phyloP scores from a whole-genome alignment of 805 yeast genomes.

The Teunomyces tritomae region DNA sequence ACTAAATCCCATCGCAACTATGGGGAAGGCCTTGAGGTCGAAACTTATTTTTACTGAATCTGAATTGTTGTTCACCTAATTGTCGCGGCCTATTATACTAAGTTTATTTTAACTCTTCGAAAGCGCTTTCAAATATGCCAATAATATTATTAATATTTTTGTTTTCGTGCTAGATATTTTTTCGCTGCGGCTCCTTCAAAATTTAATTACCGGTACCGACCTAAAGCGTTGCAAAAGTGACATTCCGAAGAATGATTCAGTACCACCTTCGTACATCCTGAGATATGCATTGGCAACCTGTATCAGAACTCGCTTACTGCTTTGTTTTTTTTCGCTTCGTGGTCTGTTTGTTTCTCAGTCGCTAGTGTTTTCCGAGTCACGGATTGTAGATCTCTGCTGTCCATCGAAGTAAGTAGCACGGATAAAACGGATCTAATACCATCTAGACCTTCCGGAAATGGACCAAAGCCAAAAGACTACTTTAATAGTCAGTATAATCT shows the following conservation, averaged over 20 bases:
- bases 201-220: not conserved
- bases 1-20: not conserved
- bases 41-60: not conserved
- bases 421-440: not conserved
- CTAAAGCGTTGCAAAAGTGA: not conserved
- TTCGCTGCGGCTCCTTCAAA: not conserved
- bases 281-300: not conserved
- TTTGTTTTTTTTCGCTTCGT: not conserved
- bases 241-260: too few relatives aligned
- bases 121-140: not conserved
- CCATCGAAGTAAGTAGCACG: not conserved
- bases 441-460: not conserved
- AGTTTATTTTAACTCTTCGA: not conserved
- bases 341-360: not conserved
- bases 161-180: not conserved
- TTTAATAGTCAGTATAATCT: not conserved
- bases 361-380: not conserved
- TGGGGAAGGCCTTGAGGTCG: not conserved
- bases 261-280: too few relatives aligned
- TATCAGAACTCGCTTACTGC: not conserved
- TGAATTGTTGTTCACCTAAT: not conserved
- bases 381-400: not conserved
- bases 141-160: not conserved
- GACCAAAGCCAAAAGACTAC: not conserved
- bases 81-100: not conserved